Evolutionary conservation across 371 early-diverging fungal genomes (phyloP), one percentile per base, ranked within the genome.

Genomic region (Mucor irregularis): DNA sequence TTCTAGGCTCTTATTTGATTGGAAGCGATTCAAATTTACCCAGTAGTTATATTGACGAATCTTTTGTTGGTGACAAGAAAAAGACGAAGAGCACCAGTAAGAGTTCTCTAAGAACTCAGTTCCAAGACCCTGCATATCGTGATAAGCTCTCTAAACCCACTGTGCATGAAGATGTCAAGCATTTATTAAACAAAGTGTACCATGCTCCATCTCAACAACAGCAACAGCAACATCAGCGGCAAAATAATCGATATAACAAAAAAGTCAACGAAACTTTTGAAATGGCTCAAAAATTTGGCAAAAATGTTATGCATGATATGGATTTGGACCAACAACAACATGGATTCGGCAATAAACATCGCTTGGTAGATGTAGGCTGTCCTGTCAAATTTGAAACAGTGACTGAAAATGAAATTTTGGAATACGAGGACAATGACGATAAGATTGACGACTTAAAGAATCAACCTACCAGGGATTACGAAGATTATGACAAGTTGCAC

Each of bases 161-260:
- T 31, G 76, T 83, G 14, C 78, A 82, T 49, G 70, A 73, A 34
- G 71, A 80, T 26, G 70, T 83, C 38, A 68, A 74, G 10, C 81
- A 81, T 43, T 49, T 83, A 25, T 52, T 83, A 40, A 66, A 69
- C 14, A 66, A 71, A 22, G 78, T 83, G 2, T 83, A 83, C 43
- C 45, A 46, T 19, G 24, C 21, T 10, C 3, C 16, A 1, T 5
- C 22, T 24, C 22, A 4, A 21, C 33, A 40, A 24, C 28, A 24
- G 4, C 40, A 7, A 35, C 25, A 22, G 16, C 42, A 25, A 19
- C 25, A 73, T 30, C 17, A 26, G 17, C 13, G 5, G 5, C n/a
- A n/a, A n/a, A n/a, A n/a, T n/a, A n/a, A n/a, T n/a, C n/a, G n/a
- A n/a, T n/a, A n/a, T 34, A n/a, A 24, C 49, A 17, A 25, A 11